Conservation (phyloP, 2,329 filamentous ascomycete species). For the Diaporthe citriasiana region DNA sequence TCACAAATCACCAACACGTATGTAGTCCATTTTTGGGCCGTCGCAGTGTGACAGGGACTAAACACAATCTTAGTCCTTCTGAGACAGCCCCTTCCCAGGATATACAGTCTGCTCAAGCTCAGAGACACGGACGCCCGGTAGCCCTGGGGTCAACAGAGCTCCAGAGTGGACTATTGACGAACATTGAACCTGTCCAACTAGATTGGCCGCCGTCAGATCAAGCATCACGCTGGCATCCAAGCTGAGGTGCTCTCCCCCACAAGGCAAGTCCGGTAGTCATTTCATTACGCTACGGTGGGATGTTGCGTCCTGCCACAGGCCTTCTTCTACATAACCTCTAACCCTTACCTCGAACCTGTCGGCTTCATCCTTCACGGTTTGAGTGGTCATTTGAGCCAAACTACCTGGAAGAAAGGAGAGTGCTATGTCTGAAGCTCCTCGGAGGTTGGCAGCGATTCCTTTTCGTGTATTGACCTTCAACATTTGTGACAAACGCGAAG, state of each 20-base stretch:
- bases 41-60: constrained; percentile 27
- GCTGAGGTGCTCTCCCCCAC: neutral
- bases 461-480: neutral
- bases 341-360: neutral
- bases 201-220: neutral
- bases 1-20: constrained; percentile 29
- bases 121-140: neutral
- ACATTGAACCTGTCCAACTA: neutral
- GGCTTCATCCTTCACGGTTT: neutral
- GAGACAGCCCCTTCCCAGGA: neutral
- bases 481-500: neutral
- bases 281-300: neutral
- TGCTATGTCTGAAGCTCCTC: neutral
- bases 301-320: neutral
- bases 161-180: neutral
- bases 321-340: constrained; percentile 2
- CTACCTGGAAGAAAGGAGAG: neutral
- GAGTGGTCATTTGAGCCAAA: neutral
- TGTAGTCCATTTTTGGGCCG: constrained; percentile 26
- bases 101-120: neutral
- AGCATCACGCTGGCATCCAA: neutral
- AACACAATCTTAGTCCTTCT: constrained; percentile 17
- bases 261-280: constrained; percentile 2
- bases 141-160: neutral
- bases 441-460: neutral